These are phyloP conservation scores for Saccharomycopsis malanga DNA, from an alignment of 805 yeast species.

Conservation along the genomic window DNA sequence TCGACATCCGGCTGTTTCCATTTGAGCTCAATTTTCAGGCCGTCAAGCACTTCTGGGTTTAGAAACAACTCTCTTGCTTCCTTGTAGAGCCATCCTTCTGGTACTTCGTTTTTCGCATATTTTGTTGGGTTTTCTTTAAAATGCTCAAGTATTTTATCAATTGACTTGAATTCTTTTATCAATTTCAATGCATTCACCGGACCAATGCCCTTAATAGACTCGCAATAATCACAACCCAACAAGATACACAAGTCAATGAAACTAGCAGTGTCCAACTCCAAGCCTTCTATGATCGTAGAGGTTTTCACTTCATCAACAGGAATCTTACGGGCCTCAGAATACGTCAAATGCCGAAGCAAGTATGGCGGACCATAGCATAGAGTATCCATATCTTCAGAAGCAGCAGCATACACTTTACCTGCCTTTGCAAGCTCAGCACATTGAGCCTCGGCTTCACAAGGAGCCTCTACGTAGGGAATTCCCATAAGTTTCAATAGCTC, in stretches of 20 bases:
- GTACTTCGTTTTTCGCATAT: conserved; percentile 68
- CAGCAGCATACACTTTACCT: conserved; percentile 95
- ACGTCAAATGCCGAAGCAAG: conserved; percentile 82
- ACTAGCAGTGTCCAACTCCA: conserved; percentile 63
- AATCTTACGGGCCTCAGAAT: conserved; percentile 86
- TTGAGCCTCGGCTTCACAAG: conserved; percentile 98
- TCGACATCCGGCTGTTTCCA: conserved; percentile 89
- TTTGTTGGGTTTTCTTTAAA: conserved; percentile 39
- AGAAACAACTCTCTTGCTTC: conserved; percentile 82
- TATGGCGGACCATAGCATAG: conserved; percentile 83
- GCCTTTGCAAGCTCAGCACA: conserved; percentile 87
- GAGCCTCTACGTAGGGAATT: conserved; percentile 87
- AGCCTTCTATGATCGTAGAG: conserved; percentile 60
- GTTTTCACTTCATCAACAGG: conserved; percentile 83
- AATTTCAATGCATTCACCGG: conserved; percentile 90
- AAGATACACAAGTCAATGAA: conserved; percentile 90
- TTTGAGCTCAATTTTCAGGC: conserved; percentile 58
- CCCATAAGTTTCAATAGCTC: conserved; percentile 82
- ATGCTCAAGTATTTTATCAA: conserved; percentile 69
- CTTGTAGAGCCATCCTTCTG: conserved; percentile 90
- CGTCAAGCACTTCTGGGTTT: conserved; percentile 70
- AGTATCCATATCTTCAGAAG: conserved; percentile 98
- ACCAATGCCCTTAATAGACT: conserved; percentile 90
- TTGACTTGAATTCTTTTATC: conserved; percentile 73
- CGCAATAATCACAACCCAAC: conserved; percentile 96